These are phyloP conservation scores for Claviceps digitariae DNA, from an alignment of 2,329 filamentous ascomycete genomes.

Conservation along the genomic window DNA sequence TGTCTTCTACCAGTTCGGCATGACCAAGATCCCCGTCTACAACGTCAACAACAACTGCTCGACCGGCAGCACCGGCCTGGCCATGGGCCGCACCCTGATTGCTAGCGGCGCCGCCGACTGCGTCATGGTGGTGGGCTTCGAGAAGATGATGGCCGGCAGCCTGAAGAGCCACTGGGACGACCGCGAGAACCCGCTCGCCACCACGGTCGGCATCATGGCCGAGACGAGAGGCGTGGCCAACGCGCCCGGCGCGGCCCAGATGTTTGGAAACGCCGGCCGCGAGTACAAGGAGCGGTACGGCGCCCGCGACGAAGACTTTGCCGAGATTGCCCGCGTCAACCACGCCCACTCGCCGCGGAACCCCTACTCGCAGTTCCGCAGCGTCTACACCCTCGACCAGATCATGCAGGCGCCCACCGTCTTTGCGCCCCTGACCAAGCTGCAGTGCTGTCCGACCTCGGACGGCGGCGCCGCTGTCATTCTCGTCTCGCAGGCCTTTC, in stretches of 20 bases:
- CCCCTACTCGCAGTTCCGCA: constrained; percentile 94
- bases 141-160: constrained; percentile 95
- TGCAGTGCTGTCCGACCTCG: constrained; percentile 96
- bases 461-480: constrained; percentile 85
- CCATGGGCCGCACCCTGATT: constrained; percentile 71
- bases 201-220: constrained; percentile 64
- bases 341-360: constrained; percentile 85
- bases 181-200: constrained; percentile 64
- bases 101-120: constrained; percentile 72
- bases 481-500: constrained; percentile 77
- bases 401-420: constrained; percentile 65
- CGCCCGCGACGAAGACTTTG: constrained; percentile 74
- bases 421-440: constrained; percentile 78
- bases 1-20: constrained; percentile 97
- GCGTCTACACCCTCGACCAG: constrained; percentile 80
- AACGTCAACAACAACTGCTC: constrained; percentile 99
- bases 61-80: constrained; percentile 82
- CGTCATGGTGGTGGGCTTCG: constrained; percentile 84
- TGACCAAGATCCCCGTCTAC: constrained; percentile 91
- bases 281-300: constrained; percentile 97
- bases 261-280: constrained; percentile 86
- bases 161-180: constrained; percentile 77
- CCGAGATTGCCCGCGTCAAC: constrained; percentile 86
- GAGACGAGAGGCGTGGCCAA: constrained; percentile 70
- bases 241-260: constrained; percentile 74